phyloP scores from a whole-genome alignment of 306 rosid genomes.

The Neltuma alba region DNA sequence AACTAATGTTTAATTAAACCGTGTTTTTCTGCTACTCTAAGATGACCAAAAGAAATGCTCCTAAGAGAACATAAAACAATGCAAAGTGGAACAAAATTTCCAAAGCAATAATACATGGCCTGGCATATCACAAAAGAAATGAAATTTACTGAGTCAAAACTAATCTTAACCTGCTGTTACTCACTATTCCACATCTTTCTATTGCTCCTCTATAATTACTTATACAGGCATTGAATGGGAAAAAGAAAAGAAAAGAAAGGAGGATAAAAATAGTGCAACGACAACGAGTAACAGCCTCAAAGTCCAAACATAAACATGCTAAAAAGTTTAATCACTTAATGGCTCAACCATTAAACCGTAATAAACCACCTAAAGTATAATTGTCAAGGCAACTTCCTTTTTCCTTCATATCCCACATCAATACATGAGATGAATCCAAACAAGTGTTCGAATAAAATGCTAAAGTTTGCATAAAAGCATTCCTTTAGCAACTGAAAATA shows the following conservation, averaged over 20 bases:
- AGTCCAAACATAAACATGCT: neutral
- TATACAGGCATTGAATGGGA: neutral
- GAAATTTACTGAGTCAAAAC: neutral
- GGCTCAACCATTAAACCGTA: neutral
- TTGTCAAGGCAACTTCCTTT: neutral
- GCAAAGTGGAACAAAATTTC: neutral
- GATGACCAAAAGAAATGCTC: neutral
- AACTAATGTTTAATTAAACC: neutral
- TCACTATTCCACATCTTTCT: neutral
- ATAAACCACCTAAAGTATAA: slow-evolving; percentile 10
- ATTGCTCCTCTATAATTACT: neutral
- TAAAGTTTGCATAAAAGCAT: neutral
- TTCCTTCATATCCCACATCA: neutral
- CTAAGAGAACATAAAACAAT: neutral
- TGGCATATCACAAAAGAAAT: neutral
- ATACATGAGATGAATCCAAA: slow-evolving; percentile 10
- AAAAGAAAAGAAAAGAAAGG: neutral
- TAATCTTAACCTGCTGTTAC: neutral
- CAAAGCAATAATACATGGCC: neutral
- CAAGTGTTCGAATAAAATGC: slow-evolving; percentile 6
- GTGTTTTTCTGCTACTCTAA: neutral
- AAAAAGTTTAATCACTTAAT: neutral
- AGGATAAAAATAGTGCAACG: neutral
- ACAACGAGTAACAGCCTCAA: neutral
- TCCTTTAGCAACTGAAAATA: neutral